Evolutionary conservation across 306 rosid genomes (phyloP).

Genomic region (Sophora flavescens): DNA sequence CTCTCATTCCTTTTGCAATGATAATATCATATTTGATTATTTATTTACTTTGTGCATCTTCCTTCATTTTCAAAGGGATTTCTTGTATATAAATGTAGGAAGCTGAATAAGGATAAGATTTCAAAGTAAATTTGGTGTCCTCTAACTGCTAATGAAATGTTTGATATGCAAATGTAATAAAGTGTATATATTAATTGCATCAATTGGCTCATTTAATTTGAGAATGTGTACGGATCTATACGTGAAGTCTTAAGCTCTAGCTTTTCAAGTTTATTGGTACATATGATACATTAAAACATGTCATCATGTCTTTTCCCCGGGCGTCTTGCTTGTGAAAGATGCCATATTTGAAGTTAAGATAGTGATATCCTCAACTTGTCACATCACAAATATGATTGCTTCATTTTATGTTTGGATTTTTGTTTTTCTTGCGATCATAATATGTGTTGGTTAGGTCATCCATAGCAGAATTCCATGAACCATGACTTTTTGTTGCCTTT

Average conservation of each 20-base stretch:
- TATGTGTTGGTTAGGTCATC: constrained; percentile 20
- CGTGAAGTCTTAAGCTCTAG: constrained; percentile 19
- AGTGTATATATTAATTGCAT: not conserved
- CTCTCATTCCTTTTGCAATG: constrained; percentile 18
- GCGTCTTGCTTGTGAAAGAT: too few relatives aligned
- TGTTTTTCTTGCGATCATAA: constrained; percentile 27
- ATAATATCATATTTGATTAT: not conserved
- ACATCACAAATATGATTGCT: constrained; percentile 22
- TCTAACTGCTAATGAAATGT: constrained; percentile 4
- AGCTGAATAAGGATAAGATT: constrained; percentile 13
- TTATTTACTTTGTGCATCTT: constrained; percentile 20
- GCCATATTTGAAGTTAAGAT: too few relatives aligned
- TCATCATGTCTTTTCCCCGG: too few relatives aligned
- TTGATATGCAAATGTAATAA: not conserved
- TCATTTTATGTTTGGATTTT: constrained; percentile 32
- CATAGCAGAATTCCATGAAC: too few relatives aligned
- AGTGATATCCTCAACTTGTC: too few relatives aligned
- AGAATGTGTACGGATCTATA: constrained; percentile 18
- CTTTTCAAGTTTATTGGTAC: constrained; percentile 30
- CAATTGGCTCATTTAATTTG: constrained; percentile 8
- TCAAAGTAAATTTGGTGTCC: not conserved
- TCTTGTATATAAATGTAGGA: constrained; percentile 10
- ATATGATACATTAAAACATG: constrained; percentile 17
- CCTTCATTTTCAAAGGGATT: not conserved
- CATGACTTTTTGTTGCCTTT: too few relatives aligned